phyloP scores from a whole-genome alignment of 1,284 basidiomycete species.

The Rhodotorula sp. region DNA sequence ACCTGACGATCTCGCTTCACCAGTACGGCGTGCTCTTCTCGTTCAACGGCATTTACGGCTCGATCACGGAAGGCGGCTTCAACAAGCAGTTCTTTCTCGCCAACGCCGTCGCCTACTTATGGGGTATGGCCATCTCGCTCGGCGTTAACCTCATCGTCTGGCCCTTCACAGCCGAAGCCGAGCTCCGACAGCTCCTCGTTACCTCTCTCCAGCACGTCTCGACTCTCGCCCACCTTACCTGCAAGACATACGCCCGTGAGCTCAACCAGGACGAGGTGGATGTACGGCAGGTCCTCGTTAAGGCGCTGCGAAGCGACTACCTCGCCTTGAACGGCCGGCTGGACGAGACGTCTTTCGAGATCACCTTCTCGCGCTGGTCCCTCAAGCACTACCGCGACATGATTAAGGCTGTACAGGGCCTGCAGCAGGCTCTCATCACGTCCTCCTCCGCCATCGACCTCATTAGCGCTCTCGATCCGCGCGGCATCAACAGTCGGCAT shows the following conservation, averaged over 20 bases:
- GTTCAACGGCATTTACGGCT: constrained; percentile 34
- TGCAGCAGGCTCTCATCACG: constrained; percentile 37
- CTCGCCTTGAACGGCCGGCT: constrained; percentile 30
- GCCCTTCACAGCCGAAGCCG: constrained; percentile 21
- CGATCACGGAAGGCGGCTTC: constrained; percentile 15
- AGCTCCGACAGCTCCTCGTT: constrained; percentile 30
- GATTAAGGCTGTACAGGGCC: constrained; percentile 31
- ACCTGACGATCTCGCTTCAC: neutral
- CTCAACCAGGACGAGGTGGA: constrained; percentile 26
- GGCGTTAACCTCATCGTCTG: constrained; percentile 30
- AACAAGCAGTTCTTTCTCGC: constrained; percentile 24
- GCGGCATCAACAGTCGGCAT: constrained; percentile 26
- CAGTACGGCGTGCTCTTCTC: constrained; percentile 34
- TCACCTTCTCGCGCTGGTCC: constrained; percentile 17
- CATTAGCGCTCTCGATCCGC: constrained; percentile 30
- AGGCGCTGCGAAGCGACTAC: constrained; percentile 33
- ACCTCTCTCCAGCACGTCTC: constrained; percentile 34
- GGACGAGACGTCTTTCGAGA: constrained; percentile 30
- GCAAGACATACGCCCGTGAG: constrained; percentile 32
- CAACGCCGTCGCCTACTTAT: constrained; percentile 26
- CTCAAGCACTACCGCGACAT: constrained; percentile 29
- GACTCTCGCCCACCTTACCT: constrained; percentile 30
- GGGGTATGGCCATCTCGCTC: constrained; percentile 32
- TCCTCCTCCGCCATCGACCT: constrained; percentile 34
- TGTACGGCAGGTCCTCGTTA: constrained; percentile 30